Conservation (phyloP, 2,329 filamentous ascomycete genomes). For the Aspergillus terreus region DNA sequence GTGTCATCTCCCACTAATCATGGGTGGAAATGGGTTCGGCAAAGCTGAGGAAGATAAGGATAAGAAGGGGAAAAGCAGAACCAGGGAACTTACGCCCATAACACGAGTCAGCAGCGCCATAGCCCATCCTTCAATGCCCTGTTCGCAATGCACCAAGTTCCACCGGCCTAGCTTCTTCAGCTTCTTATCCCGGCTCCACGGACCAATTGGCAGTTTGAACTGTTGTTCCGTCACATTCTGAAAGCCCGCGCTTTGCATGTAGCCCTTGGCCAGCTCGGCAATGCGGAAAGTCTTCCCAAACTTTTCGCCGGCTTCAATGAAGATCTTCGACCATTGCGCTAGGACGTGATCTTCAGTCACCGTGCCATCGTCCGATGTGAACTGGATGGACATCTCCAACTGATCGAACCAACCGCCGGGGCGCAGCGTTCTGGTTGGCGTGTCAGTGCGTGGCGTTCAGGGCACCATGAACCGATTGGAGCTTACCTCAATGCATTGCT, state of each 20-base stretch:
- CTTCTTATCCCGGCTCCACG: constrained; percentile 24
- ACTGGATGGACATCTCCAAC: constrained; percentile 24
- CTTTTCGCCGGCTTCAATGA: constrained; percentile 26
- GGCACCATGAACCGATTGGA: neutral
- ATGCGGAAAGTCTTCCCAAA: constrained; percentile 29
- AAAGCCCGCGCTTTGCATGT: constrained; percentile 28
- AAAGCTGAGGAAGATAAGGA: neutral
- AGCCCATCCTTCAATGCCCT: constrained; percentile 30
- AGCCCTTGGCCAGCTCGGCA: constrained; percentile 16
- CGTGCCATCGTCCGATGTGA: constrained; percentile 20
- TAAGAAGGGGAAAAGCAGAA: neutral
- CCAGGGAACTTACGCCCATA: constrained; percentile 21
- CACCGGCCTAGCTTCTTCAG: constrained; percentile 28
- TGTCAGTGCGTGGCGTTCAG: neutral
- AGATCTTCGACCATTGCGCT: constrained; percentile 21
- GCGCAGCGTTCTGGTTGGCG: constrained; percentile 14
- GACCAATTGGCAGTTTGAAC: constrained; percentile 28
- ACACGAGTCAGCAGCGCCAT: constrained; percentile 27
- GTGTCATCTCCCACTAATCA: neutral
- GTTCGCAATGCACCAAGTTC: constrained; percentile 23
- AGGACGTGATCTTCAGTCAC: constrained; percentile 22
- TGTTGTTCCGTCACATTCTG: constrained; percentile 24
- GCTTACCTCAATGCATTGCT: constrained; percentile 15
- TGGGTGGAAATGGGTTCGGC: neutral
- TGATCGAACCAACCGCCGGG: constrained; percentile 26